A percentile compares a stretch with the other conserved stretches of the same genome.
phyloP scores from a whole-genome alignment of 1,284 basidiomycete species.

The Fomitopsis palustris region DNA sequence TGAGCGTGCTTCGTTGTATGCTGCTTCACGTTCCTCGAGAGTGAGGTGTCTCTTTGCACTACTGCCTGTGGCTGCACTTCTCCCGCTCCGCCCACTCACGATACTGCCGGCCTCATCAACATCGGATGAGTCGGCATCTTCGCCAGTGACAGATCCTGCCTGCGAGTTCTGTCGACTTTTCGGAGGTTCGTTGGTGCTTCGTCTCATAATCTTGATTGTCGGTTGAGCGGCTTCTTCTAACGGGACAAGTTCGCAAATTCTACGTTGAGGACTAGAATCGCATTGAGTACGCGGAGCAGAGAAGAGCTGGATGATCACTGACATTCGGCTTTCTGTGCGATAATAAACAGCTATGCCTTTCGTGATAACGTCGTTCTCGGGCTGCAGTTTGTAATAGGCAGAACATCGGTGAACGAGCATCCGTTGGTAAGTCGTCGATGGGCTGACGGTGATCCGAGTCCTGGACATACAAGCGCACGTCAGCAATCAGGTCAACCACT shows the following conservation, averaged over 20 bases:
- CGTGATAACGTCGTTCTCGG: slow-evolving; percentile 60
- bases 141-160: slow-evolving; percentile 63
- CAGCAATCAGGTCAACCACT: not conserved
- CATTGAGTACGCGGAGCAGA: not conserved
- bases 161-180: slow-evolving; percentile 44
- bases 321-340: slow-evolving; percentile 71
- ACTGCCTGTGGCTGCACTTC: slow-evolving; percentile 56
- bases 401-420: slow-evolving; percentile 81
- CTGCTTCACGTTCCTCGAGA: slow-evolving; percentile 78
- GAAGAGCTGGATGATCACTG: slow-evolving; percentile 1
- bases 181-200: slow-evolving; percentile 49
- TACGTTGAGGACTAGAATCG: slow-evolving; percentile 53
- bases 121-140: slow-evolving; percentile 73
- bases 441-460: slow-evolving; percentile 56
- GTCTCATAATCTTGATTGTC: slow-evolving; percentile 81
- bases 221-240: slow-evolving; percentile 62
- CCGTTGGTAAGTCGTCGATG: slow-evolving; percentile 75
- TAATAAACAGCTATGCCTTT: slow-evolving; percentile 58
- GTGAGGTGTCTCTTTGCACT: slow-evolving; percentile 66
- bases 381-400: slow-evolving; percentile 66
- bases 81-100: slow-evolving; percentile 38
- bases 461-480: slow-evolving; percentile 33
- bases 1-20: slow-evolving; percentile 77
- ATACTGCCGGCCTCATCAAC: slow-evolving; percentile 73
- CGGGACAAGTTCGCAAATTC: slow-evolving; percentile 77